Evolutionary conservation across 2,329 filamentous ascomycete species (phyloP).

Genomic region (Exutisphaerella laricina): DNA sequence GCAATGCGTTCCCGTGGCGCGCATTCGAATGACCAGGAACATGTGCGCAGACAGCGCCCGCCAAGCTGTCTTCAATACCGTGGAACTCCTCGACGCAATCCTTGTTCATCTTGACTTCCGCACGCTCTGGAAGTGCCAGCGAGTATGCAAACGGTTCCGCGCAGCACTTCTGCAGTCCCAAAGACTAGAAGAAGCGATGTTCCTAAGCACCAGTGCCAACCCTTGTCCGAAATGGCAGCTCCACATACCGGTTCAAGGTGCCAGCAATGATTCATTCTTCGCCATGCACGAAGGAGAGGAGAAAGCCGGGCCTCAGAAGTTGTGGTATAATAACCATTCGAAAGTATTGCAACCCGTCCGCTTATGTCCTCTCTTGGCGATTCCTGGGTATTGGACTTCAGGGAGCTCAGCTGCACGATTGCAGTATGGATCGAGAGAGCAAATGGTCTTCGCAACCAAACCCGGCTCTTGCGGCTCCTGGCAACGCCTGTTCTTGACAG

Average conservation of each 20-base stretch:
- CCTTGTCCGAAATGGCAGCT: not conserved
- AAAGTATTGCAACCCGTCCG: too few relatives aligned
- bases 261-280: too few relatives aligned
- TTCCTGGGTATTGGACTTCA: too few relatives aligned
- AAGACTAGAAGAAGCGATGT: not conserved
- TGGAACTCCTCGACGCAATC: slow-evolving; percentile 8
- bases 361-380: slow-evolving; percentile 1
- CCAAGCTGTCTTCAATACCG: slow-evolving; percentile 4
- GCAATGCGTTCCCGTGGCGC: not conserved
- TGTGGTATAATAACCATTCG: too few relatives aligned
- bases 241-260: too few relatives aligned
- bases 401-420: too few relatives aligned
- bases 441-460: not conserved
- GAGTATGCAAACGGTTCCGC: slow-evolving; percentile 1
- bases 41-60: not conserved
- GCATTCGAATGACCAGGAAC: not conserved
- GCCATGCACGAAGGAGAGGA: too few relatives aligned
- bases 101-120: not conserved
- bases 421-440: not conserved
- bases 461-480: not conserved
- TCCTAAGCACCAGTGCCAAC: not conserved
- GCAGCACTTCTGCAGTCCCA: not conserved
- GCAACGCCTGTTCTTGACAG: slow-evolving; percentile 1
- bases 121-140: not conserved
- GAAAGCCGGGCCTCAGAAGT: too few relatives aligned